Percentiles rank a stretch among this genome's conserved stretches.
Evolutionary conservation across 805 yeast genomes (phyloP).

Genomic region (Lipomyces spencermartinsiae): DNA sequence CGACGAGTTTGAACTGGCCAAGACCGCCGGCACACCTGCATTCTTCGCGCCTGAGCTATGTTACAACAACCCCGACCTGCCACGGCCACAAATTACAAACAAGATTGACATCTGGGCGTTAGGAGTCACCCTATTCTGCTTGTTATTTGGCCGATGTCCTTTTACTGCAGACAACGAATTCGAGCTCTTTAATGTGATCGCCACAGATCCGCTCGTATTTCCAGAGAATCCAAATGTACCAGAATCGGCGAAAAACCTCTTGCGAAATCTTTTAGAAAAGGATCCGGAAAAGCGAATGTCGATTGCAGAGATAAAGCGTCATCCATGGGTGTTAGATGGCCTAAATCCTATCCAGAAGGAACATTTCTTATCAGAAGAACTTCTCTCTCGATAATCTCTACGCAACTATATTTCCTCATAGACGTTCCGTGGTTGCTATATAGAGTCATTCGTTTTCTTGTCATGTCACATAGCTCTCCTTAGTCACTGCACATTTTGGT

Average conservation of each 20-base stretch:
- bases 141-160: slow-evolving; percentile 87
- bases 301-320: slow-evolving; percentile 73
- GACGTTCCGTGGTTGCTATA: background rate
- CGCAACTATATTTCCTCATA: background rate
- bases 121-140: slow-evolving; percentile 89
- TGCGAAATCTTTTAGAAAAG: slow-evolving; percentile 67
- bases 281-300: slow-evolving; percentile 72
- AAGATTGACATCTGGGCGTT: slow-evolving; percentile 98
- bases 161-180: slow-evolving; percentile 86
- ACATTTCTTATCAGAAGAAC: slow-evolving; percentile 23
- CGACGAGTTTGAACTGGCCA: slow-evolving; percentile 80
- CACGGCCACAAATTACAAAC: slow-evolving; percentile 64
- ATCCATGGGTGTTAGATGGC: slow-evolving; percentile 67
- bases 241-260: slow-evolving; percentile 56
- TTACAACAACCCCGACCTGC: slow-evolving; percentile 54
- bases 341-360: slow-evolving; percentile 39
- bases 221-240: slow-evolving; percentile 52
- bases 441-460: background rate
- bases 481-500: slow-evolving; percentile 1
- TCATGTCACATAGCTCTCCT: slow-evolving; percentile 19
- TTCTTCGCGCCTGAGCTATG: slow-evolving; percentile 95
- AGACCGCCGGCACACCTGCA: slow-evolving; percentile 98
- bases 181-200: slow-evolving; percentile 83
- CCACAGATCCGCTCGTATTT: slow-evolving; percentile 61
- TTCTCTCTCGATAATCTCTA: slow-evolving; percentile 18